Evolutionary conservation across 2,329 filamentous ascomycete species (phyloP).

Genomic region (Eutypella sp.): DNA sequence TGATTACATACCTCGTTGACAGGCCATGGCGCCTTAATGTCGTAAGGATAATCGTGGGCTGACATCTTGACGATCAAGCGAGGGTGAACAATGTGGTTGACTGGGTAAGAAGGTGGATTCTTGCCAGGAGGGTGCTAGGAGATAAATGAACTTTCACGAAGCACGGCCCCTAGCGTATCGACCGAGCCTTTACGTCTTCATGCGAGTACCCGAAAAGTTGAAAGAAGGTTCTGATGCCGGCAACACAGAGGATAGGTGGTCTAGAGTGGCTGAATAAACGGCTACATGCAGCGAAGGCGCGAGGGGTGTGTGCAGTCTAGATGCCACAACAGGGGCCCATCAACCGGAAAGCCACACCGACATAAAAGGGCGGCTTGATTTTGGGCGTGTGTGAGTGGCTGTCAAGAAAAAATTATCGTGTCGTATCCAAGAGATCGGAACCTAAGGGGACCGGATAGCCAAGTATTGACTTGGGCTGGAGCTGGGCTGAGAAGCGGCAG

Average conservation of each 20-base stretch:
- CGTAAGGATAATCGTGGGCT: constrained; percentile 11
- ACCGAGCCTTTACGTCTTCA: neutral
- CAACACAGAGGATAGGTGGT: constrained; percentile 1
- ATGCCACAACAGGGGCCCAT: neutral
- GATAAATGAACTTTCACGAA: neutral
- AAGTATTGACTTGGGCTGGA: too few species aligned
- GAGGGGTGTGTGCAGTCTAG: constrained; percentile 9
- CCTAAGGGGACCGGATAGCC: too few species aligned
- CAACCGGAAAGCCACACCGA: neutral
- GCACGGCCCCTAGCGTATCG: neutral
- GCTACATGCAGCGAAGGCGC: constrained; percentile 18
- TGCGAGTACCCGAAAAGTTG: constrained; percentile 2
- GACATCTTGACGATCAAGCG: constrained; percentile 32
- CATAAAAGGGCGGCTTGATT: too few species aligned
- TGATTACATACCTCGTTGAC: constrained; percentile 38
- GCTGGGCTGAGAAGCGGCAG: too few species aligned
- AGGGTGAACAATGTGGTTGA: neutral
- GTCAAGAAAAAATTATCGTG: too few species aligned
- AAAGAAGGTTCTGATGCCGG: constrained; percentile 2
- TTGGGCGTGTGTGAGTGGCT: too few species aligned
- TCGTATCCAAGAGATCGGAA: too few species aligned
- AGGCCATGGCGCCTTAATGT: constrained; percentile 44
- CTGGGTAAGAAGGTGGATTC: neutral
- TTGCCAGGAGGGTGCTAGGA: neutral
- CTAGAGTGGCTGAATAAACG: constrained; percentile 6